Conservation (phyloP, 768 basidiomycete genomes). For the Termitomyces sp. region DNA sequence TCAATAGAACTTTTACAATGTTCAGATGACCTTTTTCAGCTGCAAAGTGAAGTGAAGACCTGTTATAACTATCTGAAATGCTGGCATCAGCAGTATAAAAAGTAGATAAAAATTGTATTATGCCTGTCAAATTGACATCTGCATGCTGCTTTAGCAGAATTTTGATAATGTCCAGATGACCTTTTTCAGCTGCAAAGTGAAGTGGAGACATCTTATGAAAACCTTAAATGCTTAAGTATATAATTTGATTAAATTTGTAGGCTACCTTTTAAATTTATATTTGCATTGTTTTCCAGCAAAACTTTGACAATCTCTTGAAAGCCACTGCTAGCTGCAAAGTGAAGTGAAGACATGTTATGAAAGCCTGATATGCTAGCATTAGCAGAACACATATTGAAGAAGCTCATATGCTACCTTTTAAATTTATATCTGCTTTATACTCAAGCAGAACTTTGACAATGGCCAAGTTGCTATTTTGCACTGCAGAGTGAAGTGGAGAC, state of each 20-base stretch:
- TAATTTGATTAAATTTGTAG: neutral
- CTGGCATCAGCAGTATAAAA: neutral
- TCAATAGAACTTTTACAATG: neutral
- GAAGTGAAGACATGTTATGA: neutral
- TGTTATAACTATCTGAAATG: neutral
- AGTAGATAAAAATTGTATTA: neutral
- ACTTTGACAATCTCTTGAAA: neutral
- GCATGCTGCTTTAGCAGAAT: neutral
- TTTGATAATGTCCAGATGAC: neutral
- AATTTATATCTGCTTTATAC: neutral
- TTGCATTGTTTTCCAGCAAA: neutral
- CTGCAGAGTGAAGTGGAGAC: neutral
- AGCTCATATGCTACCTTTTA: neutral
- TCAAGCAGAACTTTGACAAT: neutral
- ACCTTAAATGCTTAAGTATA: neutral
- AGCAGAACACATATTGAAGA: neutral
- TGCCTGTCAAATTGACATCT: neutral
- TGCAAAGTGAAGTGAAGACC: neutral
- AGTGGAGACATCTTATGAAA: neutral
- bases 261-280: neutral
- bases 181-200: neutral
- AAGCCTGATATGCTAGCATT: neutral
- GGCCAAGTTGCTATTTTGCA: neutral
- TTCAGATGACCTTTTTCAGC: neutral
- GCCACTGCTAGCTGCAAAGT: neutral